Conservation (phyloP, 306 rosid genomes). For the Hippophae tibetana region DNA sequence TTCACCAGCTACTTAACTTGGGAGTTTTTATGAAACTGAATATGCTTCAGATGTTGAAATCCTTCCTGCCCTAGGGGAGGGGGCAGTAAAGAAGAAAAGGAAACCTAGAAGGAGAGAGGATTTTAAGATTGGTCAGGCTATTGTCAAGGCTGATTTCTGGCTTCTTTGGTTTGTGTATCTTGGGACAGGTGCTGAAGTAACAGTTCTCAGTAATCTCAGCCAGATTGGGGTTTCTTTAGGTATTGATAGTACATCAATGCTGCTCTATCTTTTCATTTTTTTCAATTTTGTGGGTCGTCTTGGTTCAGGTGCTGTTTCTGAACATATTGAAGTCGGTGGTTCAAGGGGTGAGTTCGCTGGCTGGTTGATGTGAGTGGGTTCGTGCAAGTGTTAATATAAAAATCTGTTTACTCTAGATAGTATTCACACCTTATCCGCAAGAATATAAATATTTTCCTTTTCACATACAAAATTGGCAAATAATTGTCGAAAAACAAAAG, state of each 20-base stretch:
- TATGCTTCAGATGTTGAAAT: conserved; percentile 52
- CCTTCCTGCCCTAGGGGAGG: conserved; percentile 82
- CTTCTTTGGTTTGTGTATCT: conserved; percentile 67
- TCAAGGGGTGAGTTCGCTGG: no score
- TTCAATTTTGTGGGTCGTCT: conserved; percentile 75
- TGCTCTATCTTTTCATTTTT: conserved; percentile 67
- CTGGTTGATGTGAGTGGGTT: no score
- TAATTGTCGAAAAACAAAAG: no score
- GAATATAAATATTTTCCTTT: no score
- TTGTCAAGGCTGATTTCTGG: conserved; percentile 93
- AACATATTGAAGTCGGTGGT: conserved; percentile 35
- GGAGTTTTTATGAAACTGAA: conserved; percentile 42
- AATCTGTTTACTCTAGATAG: no score
- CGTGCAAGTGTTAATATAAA: no score
- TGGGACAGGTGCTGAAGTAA: conserved; percentile 68
- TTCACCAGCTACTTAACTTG: conserved; percentile 45
- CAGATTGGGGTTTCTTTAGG: conserved; percentile 81
- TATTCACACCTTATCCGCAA: no score
- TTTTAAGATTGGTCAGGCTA: conserved; percentile 56
- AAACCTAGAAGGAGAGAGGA: conserved; percentile 85
- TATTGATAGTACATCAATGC: conserved; percentile 41
- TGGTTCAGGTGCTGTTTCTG: conserved; percentile 75
- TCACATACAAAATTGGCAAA: no score
- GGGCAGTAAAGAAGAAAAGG: conserved; percentile 63
- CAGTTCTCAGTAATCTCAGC: conserved; percentile 77